These are phyloP conservation scores for Xylaria arbuscula DNA, from an alignment of 2,329 filamentous ascomycete genomes.

Conservation along the genomic window DNA sequence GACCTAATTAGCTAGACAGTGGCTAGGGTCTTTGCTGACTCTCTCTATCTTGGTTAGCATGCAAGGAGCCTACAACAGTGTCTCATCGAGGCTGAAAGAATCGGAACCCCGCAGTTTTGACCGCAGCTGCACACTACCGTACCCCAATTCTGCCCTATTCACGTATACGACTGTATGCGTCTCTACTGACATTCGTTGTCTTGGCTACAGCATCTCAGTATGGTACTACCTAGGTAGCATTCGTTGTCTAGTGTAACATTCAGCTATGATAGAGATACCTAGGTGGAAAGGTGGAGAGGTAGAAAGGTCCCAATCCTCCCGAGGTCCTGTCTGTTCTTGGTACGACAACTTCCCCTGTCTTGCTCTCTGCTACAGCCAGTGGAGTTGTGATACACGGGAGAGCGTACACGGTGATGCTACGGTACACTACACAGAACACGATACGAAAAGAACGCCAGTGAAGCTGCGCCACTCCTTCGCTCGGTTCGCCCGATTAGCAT, in stretches of 20 bases:
- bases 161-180: not conserved
- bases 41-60: slow-evolving; percentile 9
- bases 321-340: not conserved
- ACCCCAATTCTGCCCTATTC: not conserved
- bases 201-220: no score
- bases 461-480: slow-evolving; percentile 30
- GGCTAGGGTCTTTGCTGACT: not conserved
- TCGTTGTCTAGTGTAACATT: no score
- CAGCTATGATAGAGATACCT: not conserved
- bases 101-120: slow-evolving; percentile 18
- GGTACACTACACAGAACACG: not conserved
- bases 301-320: not conserved
- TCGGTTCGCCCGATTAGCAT: slow-evolving; percentile 6
- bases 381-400: not conserved
- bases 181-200: not conserved
- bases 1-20: not conserved
- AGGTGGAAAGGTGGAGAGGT: not conserved
- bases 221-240: no score
- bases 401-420: not conserved
- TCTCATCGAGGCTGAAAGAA: slow-evolving; percentile 27
- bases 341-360: not conserved
- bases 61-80: slow-evolving; percentile 6
- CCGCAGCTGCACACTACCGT: slow-evolving; percentile 17
- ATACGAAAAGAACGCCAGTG: not conserved
- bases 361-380: not conserved